Percentiles rank a stretch among this genome's conserved stretches.
phyloP scores from a whole-genome alignment of 31 red algal species.

The Bonnemaisonia californica region DNA sequence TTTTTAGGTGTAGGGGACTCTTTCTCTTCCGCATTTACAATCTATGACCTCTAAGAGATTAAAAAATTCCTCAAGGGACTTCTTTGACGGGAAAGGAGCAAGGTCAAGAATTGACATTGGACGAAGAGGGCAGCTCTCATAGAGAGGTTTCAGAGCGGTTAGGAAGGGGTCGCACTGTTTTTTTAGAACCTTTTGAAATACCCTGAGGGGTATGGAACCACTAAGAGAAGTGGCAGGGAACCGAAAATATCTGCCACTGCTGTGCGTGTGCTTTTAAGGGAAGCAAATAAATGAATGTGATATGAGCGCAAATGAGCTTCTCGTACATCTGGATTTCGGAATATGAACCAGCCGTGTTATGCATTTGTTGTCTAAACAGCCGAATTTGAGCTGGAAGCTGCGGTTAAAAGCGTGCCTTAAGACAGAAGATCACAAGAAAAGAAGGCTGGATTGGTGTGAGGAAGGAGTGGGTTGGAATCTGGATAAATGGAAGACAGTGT shows the following conservation, averaged over 20 bases:
- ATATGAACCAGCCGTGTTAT: background rate
- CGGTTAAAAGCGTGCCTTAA: background rate
- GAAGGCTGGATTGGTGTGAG: background rate
- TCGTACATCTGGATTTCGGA: background rate
- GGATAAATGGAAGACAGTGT: background rate
- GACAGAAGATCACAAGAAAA: background rate
- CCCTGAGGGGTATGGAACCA: background rate
- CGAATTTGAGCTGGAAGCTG: background rate
- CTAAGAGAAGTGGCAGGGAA: background rate
- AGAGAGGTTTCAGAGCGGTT: background rate
- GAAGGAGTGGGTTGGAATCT: background rate
- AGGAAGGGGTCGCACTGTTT: background rate
- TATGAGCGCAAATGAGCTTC: background rate
- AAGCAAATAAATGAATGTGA: background rate
- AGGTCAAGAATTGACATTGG: background rate
- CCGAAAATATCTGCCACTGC: background rate
- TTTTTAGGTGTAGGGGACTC: background rate
- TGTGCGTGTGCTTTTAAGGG: background rate
- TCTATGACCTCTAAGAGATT: background rate
- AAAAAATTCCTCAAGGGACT: background rate
- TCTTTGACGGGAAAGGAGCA: background rate
- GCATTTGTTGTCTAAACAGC: background rate
- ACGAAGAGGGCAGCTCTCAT: background rate
- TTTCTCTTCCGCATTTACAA: background rate
- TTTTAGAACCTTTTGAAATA: background rate